Conservation (phyloP, 1,284 basidiomycete genomes). For the Apiotrichum brassicae region DNA sequence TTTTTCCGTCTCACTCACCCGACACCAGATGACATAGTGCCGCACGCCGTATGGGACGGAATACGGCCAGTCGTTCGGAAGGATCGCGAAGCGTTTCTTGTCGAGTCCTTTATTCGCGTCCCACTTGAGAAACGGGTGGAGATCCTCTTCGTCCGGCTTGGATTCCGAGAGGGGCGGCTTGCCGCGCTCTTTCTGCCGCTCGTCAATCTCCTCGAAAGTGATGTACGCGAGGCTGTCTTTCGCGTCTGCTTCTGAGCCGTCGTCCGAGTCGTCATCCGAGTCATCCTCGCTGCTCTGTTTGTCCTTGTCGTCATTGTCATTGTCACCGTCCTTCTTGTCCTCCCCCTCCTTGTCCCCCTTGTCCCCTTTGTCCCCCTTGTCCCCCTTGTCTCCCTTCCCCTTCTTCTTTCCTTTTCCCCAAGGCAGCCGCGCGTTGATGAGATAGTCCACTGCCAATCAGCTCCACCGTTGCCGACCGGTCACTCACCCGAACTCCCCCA, state of each 20-base stretch:
- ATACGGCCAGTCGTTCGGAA: constrained; percentile 47
- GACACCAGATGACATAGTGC: constrained; percentile 44
- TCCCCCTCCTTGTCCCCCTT: neutral
- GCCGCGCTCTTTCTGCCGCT: constrained; percentile 14
- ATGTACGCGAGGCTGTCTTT: constrained; percentile 3
- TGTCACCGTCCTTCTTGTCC: neutral
- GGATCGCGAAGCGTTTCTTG: constrained; percentile 31
- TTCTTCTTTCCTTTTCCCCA: constrained; percentile 13
- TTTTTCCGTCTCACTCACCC: constrained; percentile 23
- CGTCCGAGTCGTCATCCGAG: neutral
- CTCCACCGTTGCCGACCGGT: neutral
- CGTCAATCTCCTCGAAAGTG: constrained; percentile 1
- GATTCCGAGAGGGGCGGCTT: neutral
- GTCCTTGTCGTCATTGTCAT: neutral
- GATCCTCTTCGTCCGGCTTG: neutral
- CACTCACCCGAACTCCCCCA: constrained; percentile 29
- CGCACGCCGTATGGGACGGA: constrained; percentile 37
- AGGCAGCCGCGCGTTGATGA: constrained; percentile 35
- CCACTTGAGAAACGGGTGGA: constrained; percentile 23
- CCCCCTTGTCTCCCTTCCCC: constrained; percentile 1
- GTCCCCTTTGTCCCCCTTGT: neutral
- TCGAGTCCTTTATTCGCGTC: constrained; percentile 25
- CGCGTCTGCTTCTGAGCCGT: neutral
- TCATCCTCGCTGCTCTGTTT: neutral
- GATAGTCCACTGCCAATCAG: constrained; percentile 31